Evolutionary conservation across 2,329 filamentous ascomycete species (phyloP).

Genomic region (Trichophyton rubrum): DNA sequence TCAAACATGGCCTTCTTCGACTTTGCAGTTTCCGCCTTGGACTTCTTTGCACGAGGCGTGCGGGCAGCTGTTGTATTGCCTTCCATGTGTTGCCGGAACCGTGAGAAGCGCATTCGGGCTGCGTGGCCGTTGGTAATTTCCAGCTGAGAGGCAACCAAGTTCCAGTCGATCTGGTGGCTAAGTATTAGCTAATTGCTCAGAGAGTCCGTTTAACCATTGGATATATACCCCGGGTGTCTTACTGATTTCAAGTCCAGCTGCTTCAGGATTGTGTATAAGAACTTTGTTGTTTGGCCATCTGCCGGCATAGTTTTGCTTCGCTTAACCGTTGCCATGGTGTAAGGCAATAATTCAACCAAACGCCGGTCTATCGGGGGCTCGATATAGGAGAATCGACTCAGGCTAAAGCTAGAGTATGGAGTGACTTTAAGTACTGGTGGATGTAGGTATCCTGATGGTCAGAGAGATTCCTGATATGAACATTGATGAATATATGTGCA

Average conservation of each 20-base stretch:
- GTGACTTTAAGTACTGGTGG: not conserved
- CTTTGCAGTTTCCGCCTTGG: slow-evolving; percentile 13
- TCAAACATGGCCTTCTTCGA: slow-evolving; percentile 12
- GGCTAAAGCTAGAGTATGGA: not conserved
- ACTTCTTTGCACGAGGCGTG: slow-evolving; percentile 18
- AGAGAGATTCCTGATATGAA: not conserved
- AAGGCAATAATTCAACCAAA: no score
- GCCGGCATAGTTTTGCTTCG: slow-evolving; percentile 35
- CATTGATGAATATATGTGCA: not conserved
- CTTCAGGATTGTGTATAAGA: slow-evolving; percentile 45
- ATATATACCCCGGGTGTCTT: slow-evolving; percentile 13
- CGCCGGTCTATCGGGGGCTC: not conserved
- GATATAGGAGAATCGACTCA: not conserved
- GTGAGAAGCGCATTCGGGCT: slow-evolving; percentile 45
- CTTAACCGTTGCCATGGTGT: slow-evolving; percentile 24
- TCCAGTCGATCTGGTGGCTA: slow-evolving; percentile 40
- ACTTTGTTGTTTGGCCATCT: slow-evolving; percentile 39
- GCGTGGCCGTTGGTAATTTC: slow-evolving; percentile 46
- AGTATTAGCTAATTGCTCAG: not conserved
- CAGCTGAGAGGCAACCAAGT: slow-evolving; percentile 36
- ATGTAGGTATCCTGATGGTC: not conserved
- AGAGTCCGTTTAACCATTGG: no score
- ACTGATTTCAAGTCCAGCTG: slow-evolving; percentile 43
- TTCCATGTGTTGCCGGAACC: slow-evolving; percentile 43
- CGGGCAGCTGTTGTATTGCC: slow-evolving; percentile 22